Evolutionary conservation across 768 basidiomycete species (phyloP).

Genomic region (Cystobasidiopsis lactophilus): DNA sequence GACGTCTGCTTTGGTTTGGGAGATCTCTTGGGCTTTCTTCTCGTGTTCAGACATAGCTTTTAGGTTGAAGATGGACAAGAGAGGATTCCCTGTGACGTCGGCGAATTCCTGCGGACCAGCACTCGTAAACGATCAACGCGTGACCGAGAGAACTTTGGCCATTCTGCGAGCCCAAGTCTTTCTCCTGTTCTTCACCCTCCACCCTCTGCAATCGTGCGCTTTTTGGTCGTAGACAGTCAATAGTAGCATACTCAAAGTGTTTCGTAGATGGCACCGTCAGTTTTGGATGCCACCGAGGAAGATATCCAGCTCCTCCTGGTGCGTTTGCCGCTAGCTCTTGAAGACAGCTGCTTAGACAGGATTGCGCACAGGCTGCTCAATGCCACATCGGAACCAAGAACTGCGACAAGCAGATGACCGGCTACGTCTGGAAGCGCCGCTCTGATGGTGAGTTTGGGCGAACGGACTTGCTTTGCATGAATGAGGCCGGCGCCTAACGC

Average conservation of each 20-base stretch:
- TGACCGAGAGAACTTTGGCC: background rate
- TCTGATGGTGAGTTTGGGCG: conserved; percentile 46
- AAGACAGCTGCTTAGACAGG: too few species aligned
- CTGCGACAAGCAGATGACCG: conserved; percentile 97
- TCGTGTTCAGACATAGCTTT: too few species aligned
- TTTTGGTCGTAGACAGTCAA: too few species aligned
- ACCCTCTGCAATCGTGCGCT: background rate
- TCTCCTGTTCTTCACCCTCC: background rate
- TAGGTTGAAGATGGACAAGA: too few species aligned
- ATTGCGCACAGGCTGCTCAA: too few species aligned
- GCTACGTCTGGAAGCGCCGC: conserved; percentile 94
- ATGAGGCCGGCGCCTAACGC: too few species aligned
- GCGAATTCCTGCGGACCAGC: background rate
- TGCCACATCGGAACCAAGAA: conserved; percentile 52
- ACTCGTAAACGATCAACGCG: background rate
- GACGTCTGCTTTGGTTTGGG: too few species aligned
- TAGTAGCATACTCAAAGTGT: too few species aligned
- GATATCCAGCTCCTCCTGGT: conserved; percentile 1
- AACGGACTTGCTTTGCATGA: background rate
- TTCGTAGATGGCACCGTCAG: too few species aligned
- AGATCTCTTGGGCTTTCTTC: too few species aligned
- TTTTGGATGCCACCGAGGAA: background rate
- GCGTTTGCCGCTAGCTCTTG: too few species aligned
- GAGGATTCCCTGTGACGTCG: too few species aligned
- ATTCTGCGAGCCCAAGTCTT: background rate